Percentiles rank a stretch among this genome's conserved stretches.
phyloP scores from a whole-genome alignment of 495 filamentous ascomycete species.

The Jackrogersella minutella region DNA sequence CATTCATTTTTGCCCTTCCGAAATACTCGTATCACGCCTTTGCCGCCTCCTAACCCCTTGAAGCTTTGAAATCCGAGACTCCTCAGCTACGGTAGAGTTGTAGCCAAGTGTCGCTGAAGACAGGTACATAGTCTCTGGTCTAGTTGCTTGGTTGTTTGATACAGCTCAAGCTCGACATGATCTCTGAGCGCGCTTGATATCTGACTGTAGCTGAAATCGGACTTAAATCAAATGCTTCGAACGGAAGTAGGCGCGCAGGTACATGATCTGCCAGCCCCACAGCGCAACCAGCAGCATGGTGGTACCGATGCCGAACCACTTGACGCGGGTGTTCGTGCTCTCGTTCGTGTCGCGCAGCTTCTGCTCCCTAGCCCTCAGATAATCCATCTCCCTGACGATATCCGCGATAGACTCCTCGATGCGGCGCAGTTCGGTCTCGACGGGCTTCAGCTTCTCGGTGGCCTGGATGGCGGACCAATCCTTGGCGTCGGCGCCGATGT shows the following conservation, averaged over 20 bases:
- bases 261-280: conserved; percentile 97
- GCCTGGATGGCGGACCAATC: conserved; percentile 98
- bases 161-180: neutral
- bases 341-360: conserved; percentile 98
- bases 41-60: conserved; percentile 8
- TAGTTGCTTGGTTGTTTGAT: conserved; percentile 7
- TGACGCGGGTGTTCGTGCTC: conserved; percentile 98
- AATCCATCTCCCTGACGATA: conserved; percentile 89
- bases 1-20: conserved; percentile 30
- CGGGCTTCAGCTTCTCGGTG: conserved; percentile 95
- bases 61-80: conserved; percentile 18
- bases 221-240: conserved; percentile 87
- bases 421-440: conserved; percentile 93
- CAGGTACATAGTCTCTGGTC: neutral
- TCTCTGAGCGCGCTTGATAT: neutral
- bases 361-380: conserved; percentile 89
- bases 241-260: conserved; percentile 97
- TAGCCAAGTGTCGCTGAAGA: conserved; percentile 5
- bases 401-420: conserved; percentile 88
- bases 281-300: conserved; percentile 92
- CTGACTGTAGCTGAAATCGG: neutral
- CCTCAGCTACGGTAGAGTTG: conserved; percentile 4
- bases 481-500: conserved; percentile 97
- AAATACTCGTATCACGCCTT: conserved; percentile 29
- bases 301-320: conserved; percentile 96